These are phyloP conservation scores for Blastobotrys petasosporus DNA, from an alignment of 1,139 yeast genomes.

Conservation along the genomic window DNA sequence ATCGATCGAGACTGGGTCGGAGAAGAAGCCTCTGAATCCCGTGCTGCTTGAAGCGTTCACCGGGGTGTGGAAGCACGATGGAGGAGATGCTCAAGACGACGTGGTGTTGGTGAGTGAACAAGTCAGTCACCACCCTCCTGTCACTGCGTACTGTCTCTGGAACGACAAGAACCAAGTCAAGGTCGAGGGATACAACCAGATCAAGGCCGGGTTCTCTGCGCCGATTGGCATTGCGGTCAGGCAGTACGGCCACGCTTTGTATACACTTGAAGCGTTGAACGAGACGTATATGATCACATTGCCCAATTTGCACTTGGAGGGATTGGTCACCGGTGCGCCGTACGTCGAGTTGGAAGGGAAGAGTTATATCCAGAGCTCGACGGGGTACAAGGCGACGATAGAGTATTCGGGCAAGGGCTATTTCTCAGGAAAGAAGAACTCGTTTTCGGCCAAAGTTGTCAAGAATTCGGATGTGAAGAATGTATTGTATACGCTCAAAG, in stretches of 20 bases:
- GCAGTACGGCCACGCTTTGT: constrained; percentile 86
- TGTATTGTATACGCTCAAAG: constrained; percentile 70
- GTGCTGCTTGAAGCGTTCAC: constrained; percentile 89
- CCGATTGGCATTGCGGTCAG: constrained; percentile 66
- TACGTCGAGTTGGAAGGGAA: constrained; percentile 78
- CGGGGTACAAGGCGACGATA: constrained; percentile 66
- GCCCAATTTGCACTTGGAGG: constrained; percentile 95
- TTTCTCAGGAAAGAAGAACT: constrained; percentile 91
- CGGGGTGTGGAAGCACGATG: constrained; percentile 65
- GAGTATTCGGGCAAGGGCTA: constrained; percentile 92
- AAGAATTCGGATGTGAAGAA: constrained; percentile 50
- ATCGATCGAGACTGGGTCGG: constrained; percentile 83
- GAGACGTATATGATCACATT: constrained; percentile 79
- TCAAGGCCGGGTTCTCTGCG: constrained; percentile 77
- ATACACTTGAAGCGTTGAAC: constrained; percentile 46
- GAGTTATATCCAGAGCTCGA: constrained; percentile 71
- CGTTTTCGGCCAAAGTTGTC: constrained; percentile 78
- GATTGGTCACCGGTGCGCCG: constrained; percentile 83
- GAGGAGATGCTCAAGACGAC: constrained; percentile 50
- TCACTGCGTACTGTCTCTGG: constrained; percentile 76
- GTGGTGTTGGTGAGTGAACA: constrained; percentile 79
- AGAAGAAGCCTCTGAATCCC: constrained; percentile 93
- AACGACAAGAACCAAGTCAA: constrained; percentile 64
- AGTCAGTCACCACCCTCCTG: constrained; percentile 94
- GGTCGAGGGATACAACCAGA: constrained; percentile 84